Conservation (phyloP, 2,329 filamentous ascomycete species). For the Amylocarpus encephaloides region DNA sequence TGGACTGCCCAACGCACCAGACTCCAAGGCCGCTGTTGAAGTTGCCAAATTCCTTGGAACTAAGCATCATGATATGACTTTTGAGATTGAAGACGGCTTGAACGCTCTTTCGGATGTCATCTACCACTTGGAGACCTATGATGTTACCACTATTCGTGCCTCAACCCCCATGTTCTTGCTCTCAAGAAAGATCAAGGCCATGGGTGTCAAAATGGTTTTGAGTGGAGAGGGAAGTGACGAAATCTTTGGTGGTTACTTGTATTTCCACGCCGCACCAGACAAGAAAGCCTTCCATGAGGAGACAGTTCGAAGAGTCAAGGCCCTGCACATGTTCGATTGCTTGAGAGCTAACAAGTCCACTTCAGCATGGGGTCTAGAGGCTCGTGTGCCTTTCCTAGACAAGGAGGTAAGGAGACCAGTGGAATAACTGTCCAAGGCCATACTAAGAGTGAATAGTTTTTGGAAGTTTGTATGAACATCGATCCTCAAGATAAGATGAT, state of each 20-base stretch:
- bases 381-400: constrained; percentile 95
- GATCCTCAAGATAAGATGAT: constrained; percentile 97
- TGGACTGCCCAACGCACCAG: constrained; percentile 84
- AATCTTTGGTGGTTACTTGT: constrained; percentile 97
- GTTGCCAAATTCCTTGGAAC: constrained; percentile 96
- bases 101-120: constrained; percentile 97
- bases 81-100: constrained; percentile 94
- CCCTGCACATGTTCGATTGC: constrained; percentile 94
- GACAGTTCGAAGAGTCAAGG: constrained; percentile 89
- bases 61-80: constrained; percentile 96
- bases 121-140: constrained; percentile 94
- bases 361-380: constrained; percentile 94
- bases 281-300: constrained; percentile 93
- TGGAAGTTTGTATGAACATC: constrained; percentile 87
- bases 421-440: not conserved
- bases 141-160: constrained; percentile 96
- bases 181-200: constrained; percentile 97
- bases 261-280: constrained; percentile 92
- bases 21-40: constrained; percentile 84
- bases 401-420: constrained; percentile 55
- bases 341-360: constrained; percentile 98
- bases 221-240: constrained; percentile 96
- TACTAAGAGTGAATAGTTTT: constrained; percentile 52
- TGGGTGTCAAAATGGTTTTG: constrained; percentile 99
- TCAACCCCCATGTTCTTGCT: constrained; percentile 98